Evolutionary conservation across 352 stramenopile species (phyloP).

Genomic region (Elongisporangium undulatum): DNA sequence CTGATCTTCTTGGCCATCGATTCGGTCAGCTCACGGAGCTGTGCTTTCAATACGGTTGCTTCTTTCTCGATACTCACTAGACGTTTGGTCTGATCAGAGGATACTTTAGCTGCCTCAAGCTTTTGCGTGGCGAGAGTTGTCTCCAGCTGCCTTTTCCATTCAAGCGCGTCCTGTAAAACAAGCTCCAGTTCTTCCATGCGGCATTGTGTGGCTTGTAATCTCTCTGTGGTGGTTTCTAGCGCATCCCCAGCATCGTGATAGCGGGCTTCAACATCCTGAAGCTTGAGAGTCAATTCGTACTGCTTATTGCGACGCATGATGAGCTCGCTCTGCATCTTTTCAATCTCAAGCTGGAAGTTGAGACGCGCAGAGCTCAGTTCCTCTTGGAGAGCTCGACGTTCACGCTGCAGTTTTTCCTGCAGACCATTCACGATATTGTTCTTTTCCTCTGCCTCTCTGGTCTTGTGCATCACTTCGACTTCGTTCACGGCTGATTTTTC

Average conservation of each 20-base stretch:
- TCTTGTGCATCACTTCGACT: constrained; percentile 43
- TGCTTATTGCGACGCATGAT: constrained; percentile 72
- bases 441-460: constrained; percentile 38
- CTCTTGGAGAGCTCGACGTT: constrained; percentile 38
- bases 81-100: constrained; percentile 9
- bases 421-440: constrained; percentile 22
- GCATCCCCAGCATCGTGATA: constrained; percentile 34
- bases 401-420: constrained; percentile 51
- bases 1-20: constrained; percentile 20
- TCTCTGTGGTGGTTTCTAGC: constrained; percentile 36
- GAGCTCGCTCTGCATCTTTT: constrained; percentile 64
- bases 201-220: constrained; percentile 33
- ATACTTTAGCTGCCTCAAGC: neutral
- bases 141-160: constrained; percentile 50
- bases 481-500: constrained; percentile 26
- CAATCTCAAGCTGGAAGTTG: constrained; percentile 53
- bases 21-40: constrained; percentile 48
- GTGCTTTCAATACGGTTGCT: constrained; percentile 21
- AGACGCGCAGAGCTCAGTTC: constrained; percentile 37
- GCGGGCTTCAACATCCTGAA: constrained; percentile 54
- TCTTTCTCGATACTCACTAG: constrained; percentile 20
- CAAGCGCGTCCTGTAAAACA: constrained; percentile 44
- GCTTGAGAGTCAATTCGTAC: constrained; percentile 69
- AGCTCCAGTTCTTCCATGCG: constrained; percentile 64
- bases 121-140: constrained; percentile 19